phyloP scores from a whole-genome alignment of 345 rosid genomes.

The Dipteronia sinensis region DNA sequence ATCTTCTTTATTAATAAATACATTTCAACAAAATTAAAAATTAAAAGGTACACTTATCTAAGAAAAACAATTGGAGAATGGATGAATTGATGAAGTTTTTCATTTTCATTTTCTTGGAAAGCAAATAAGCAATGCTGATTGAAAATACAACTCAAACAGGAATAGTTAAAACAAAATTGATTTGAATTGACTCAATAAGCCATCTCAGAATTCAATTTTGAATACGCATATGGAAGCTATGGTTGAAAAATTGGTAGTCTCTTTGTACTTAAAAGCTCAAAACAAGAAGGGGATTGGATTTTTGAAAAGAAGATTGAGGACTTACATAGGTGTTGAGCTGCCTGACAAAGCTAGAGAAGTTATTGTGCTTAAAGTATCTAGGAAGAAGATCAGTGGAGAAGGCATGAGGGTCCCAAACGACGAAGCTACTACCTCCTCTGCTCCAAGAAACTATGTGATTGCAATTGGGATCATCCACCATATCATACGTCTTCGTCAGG shows the following conservation, averaged over 20 bases:
- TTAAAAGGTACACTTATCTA: neutral
- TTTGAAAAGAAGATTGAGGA: neutral
- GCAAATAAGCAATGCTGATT: neutral
- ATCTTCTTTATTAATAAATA: neutral
- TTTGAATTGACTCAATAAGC: neutral
- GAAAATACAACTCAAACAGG: neutral
- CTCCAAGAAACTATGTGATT: slow-evolving; percentile 80
- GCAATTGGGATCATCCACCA: slow-evolving; percentile 70
- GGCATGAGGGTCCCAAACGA: slow-evolving; percentile 76
- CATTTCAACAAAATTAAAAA: neutral
- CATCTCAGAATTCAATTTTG: neutral
- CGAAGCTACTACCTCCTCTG: slow-evolving; percentile 64
- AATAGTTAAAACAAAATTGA: neutral
- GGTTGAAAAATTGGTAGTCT: neutral
- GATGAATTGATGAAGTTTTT: neutral
- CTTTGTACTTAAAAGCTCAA: neutral
- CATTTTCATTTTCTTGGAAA: neutral
- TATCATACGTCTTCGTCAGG: slow-evolving; percentile 75
- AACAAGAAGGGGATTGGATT: neutral
- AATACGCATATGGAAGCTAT: neutral
- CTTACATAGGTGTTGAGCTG: slow-evolving; percentile 92
- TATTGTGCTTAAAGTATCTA: slow-evolving; percentile 84
- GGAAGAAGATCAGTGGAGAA: slow-evolving; percentile 72
- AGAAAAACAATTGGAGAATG: neutral
- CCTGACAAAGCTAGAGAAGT: slow-evolving; percentile 90